Percentiles rank a stretch among this genome's conserved stretches.
Conservation (phyloP, 306 rosid species). For the Lupinus albus region DNA sequence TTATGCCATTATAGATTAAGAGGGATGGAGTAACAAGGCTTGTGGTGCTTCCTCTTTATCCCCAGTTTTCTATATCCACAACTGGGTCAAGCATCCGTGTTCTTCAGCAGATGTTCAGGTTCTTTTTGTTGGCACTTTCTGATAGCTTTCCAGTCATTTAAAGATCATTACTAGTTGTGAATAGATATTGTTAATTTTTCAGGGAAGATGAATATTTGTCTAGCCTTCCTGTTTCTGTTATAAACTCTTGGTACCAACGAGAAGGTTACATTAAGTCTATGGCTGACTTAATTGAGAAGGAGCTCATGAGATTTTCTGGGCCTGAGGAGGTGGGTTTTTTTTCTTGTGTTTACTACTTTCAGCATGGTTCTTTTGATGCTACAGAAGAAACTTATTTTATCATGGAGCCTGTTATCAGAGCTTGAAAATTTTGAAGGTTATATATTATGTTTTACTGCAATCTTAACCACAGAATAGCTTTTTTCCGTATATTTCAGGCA, state of each 20-base stretch:
- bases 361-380: constrained; percentile 26
- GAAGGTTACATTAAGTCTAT: constrained; percentile 88
- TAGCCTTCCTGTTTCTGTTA: constrained; percentile 82
- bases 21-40: constrained; percentile 86
- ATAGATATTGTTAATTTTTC: constrained; percentile 46
- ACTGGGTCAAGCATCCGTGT: constrained; percentile 97
- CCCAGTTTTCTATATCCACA: constrained; percentile 98
- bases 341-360: constrained; percentile 34
- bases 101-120: constrained; percentile 81
- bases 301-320: constrained; percentile 63
- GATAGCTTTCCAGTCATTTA: constrained; percentile 29
- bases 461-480: too few species aligned
- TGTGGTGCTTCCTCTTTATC: constrained; percentile 94
- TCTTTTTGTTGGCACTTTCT: constrained; percentile 31
- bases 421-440: constrained; percentile 6
- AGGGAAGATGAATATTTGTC: constrained; percentile 84
- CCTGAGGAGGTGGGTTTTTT: constrained; percentile 69
- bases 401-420: neutral
- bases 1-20: constrained; percentile 69
- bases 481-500: constrained; percentile 50
- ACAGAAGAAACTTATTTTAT: neutral
- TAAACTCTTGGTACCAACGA: constrained; percentile 93
- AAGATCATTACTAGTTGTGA: constrained; percentile 30
- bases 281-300: constrained; percentile 89
- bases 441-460: constrained; percentile 4